Base-by-base conservation (phyloP, 495 filamentous ascomycete genomes). In the Oleoguttula mirabilis region DNA sequence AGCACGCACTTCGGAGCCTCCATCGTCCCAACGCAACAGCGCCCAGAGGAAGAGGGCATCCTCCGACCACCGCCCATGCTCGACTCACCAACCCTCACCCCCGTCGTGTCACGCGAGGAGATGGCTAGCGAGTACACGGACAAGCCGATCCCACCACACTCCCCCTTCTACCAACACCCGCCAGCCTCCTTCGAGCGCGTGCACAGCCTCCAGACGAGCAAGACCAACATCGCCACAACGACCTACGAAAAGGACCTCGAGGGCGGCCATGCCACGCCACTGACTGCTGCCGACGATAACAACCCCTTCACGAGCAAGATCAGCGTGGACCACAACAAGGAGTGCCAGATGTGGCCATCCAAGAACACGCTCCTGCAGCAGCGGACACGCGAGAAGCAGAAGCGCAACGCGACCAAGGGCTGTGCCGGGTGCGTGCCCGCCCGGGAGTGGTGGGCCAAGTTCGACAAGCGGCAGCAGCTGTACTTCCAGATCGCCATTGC, bases 121-220 rank as follows among this genome's bases (percentile, higher is more conserved):
- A 23, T 50, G 3, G 17, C 17, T 11, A 16, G 6, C 15, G 32
- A 32, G 15, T 27, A 37, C 23, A 27, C 21, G 21, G 24, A 20
- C 10, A 43, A 19, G 19, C 50, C 39, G 17, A 11, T 38, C n/a
- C 45, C 45, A 1, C 52, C 54, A 45, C 73, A 74, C 14, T 75
- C 57, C 53, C 71, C 75, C 14, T 78, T 77, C 63, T 77, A 77
- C 60, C 60, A 62, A 39, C 73, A 77, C 56, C 64, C 64, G 11
- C 64, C 66, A 5, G 56, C 64, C n/a, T 73, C 68, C n/a, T 60
- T 69, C 48, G 68, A 71, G 36, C 57, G 61, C 10, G 50, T 63
- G 14, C 41, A 51, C 32, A 43, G 32, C 39, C 30, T 37, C 15
- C 35, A 42, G n/a, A 19, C n/a, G 6, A 48, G 40, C 45, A 68